Evolutionary conservation across 331 rosid species (phyloP).

Genomic region (Quercus lobata): DNA sequence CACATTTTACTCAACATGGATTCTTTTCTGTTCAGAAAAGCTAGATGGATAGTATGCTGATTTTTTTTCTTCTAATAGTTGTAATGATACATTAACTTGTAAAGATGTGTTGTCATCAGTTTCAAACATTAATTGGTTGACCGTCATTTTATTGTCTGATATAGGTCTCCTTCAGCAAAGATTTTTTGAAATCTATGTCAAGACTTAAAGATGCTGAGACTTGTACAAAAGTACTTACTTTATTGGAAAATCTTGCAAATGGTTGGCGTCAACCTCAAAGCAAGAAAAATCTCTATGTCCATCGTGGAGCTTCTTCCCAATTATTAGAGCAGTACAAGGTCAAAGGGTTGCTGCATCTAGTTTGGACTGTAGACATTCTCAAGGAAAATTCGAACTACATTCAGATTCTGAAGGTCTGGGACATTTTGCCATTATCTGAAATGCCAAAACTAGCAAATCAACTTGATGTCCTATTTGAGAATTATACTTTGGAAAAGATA

Average conservation of each 20-base stretch:
- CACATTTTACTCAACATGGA: background rate
- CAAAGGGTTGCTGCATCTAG: background rate
- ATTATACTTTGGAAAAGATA: background rate
- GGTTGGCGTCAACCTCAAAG: constrained; percentile 18
- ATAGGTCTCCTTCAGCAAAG: background rate
- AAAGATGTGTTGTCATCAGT: background rate
- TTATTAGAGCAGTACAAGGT: constrained; percentile 24
- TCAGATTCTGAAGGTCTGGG: constrained; percentile 31
- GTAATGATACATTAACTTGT: background rate
- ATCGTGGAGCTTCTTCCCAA: background rate
- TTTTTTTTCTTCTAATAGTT: background rate
- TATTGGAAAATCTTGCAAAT: constrained; percentile 22
- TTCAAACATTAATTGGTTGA: background rate
- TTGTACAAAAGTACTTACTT: background rate
- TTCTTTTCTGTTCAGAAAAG: constrained; percentile 12
- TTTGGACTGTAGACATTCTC: constrained; percentile 25
- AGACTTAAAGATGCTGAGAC: background rate
- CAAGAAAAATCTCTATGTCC: background rate
- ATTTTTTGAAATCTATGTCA: constrained; percentile 16
- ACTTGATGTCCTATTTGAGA: constrained; percentile 4
- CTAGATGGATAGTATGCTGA: constrained; percentile 32
- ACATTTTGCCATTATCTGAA: background rate
- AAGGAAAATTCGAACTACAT: background rate
- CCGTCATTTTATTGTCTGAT: background rate
- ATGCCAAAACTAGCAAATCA: background rate